These are phyloP conservation scores for Paramecium octaurelia DNA, from an alignment of 73 alveolate species.

Conservation along the genomic window DNA sequence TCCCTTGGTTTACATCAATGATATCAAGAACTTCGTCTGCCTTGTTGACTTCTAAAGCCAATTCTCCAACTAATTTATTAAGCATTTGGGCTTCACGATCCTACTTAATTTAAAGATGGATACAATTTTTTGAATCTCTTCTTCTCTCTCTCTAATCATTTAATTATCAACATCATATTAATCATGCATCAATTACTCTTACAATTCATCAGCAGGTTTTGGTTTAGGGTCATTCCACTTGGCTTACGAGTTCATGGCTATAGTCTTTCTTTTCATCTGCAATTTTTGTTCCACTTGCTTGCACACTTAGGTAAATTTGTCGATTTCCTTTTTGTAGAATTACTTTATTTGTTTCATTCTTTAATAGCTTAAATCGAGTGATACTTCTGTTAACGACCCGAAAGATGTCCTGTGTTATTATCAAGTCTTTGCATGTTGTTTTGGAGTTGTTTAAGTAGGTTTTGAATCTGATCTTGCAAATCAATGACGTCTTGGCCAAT, in stretches of 20 bases:
- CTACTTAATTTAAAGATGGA: neutral
- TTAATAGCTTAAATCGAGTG: neutral
- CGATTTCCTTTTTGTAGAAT: constrained; percentile 6
- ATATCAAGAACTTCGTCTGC: neutral
- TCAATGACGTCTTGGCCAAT: neutral
- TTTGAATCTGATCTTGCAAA: neutral
- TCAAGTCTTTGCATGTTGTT: neutral
- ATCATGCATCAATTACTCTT: constrained; percentile 3
- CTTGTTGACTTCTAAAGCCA: neutral
- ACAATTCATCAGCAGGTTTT: neutral
- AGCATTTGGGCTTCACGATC: constrained; percentile 22
- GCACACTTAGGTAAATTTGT: neutral
- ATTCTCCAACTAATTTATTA: neutral
- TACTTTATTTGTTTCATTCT: constrained; percentile 10
- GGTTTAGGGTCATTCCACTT: constrained; percentile 1
- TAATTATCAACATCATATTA: neutral
- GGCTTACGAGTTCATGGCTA: neutral
- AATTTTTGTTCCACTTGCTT: neutral
- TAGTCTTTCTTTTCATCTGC: neutral
- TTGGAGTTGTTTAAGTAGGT: neutral
- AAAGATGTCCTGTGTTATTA: constrained; percentile 1
- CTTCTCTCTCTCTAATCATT: neutral
- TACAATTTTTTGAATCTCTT: neutral
- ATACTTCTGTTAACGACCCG: neutral
- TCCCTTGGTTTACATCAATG: neutral